A percentile compares a stretch with the other conserved stretches of the same genome.
Evolutionary conservation across 2,329 filamentous ascomycete genomes (phyloP).

Genomic region (Aspergillus fumigatiaffinis): DNA sequence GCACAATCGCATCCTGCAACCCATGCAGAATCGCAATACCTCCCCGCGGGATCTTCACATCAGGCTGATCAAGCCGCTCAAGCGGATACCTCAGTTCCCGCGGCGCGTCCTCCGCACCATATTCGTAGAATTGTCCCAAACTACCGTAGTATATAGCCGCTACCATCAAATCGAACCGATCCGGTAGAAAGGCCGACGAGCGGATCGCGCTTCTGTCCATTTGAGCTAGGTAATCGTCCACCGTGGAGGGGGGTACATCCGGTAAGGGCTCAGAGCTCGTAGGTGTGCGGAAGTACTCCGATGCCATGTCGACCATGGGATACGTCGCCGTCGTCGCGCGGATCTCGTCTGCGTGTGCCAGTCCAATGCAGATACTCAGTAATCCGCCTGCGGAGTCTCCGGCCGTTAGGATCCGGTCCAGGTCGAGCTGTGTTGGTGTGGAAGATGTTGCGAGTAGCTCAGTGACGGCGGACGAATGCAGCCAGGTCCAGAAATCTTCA

Average conservation of each 20-base stretch:
- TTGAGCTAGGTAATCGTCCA: conserved; percentile 8
- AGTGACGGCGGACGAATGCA: conserved; percentile 18
- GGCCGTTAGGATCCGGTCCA: conserved; percentile 21
- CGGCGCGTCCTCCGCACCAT: conserved; percentile 11
- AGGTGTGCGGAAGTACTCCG: conserved; percentile 13
- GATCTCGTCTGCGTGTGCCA: conserved; percentile 27
- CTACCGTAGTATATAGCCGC: conserved; percentile 16
- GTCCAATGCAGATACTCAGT: conserved; percentile 23
- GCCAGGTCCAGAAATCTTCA: conserved; percentile 48
- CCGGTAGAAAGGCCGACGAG: conserved; percentile 12
- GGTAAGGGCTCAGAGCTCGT: conserved; percentile 13
- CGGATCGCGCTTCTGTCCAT: conserved; percentile 5
- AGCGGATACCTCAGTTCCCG: conserved; percentile 24
- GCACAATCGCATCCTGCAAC: conserved; percentile 29
- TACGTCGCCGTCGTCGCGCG: conserved; percentile 29
- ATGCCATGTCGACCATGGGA: conserved; percentile 29
- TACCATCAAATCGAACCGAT: conserved; percentile 15
- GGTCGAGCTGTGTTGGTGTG: conserved; percentile 17
- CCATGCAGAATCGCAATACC: conserved; percentile 35
- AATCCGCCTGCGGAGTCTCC: conserved; percentile 32
- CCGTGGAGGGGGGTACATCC: conserved; percentile 8
- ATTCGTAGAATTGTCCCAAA: conserved; percentile 15
- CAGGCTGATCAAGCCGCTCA: conserved; percentile 23
- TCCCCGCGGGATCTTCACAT: conserved; percentile 23
- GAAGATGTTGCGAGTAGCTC: conserved; percentile 11